Base-by-base conservation (phyloP, 441 rosid genomes). In the Gossypium aridum region DNA sequence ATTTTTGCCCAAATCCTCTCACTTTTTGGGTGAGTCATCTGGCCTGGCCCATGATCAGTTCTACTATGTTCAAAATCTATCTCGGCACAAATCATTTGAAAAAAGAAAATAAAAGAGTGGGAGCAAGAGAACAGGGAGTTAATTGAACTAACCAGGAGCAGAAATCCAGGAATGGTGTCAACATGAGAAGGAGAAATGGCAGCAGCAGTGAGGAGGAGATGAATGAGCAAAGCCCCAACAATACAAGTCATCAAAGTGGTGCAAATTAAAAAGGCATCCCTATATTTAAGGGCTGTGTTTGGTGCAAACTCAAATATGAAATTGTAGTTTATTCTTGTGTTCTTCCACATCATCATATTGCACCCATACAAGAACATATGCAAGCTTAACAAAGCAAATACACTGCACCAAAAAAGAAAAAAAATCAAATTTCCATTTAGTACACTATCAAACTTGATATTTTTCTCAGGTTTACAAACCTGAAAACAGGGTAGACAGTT, bases 351-450 rank as follows among this genome's bases (percentile, higher is more conserved):
- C 81, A 91, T 83, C 23, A 96, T 73, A 75, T 96, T 94, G 88
- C 99, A 96, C 1, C 99, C 99, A 26, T 96, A 94, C 95, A 88
- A 83, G 69, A 96, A 96, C 90, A 96, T 77, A 84, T 96, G 99
- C 83, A 96, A 80, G 87, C 98, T 94, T 82, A 94, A 77, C 86
- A 96, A 80, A 0, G 98, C 90, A 73, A 96, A 90, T 71, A 88
- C 90, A 75, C 99, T 96, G 96, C 93, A 83, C 25, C 49, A 72
- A 31, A 5, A 31, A 5, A 5, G 0, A 31, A 31, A 5, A 31
- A 31, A 31, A 0, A 4, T 31, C 37, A 31, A 31, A 31, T 31
- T 31, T 31, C 7, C 37, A 31, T 31, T 31, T 31, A 31, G 37
- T 31, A 1, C 6, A 39, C 34, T 10, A 28, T 26, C 43, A 25